Percentiles rank a stretch among this genome's conserved stretches.
Conservation (phyloP, 441 rosid genomes). For the Adansonia gregorii region DNA sequence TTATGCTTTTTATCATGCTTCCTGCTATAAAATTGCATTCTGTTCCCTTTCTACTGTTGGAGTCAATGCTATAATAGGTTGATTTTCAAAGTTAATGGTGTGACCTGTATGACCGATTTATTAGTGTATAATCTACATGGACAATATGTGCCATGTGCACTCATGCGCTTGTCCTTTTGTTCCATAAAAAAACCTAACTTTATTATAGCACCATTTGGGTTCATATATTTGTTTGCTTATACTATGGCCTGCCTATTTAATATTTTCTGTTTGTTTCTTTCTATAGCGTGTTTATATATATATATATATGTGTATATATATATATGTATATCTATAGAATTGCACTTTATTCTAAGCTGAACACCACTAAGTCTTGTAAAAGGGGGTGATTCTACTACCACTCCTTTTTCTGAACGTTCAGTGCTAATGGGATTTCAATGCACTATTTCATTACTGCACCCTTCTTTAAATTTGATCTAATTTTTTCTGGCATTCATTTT, state of each 20-base stretch:
- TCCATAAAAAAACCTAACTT: neutral
- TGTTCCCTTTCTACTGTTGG: neutral
- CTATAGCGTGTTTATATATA: no score
- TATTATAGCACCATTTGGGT: neutral
- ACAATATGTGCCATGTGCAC: no score
- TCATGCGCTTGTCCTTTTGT: neutral
- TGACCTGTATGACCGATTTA: neutral
- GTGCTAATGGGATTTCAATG: conserved; percentile 4
- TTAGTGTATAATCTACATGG: neutral
- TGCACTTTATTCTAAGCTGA: conserved; percentile 7
- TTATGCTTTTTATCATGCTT: neutral
- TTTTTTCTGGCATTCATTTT: conserved; percentile 17
- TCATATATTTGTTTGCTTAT: neutral
- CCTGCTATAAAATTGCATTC: neutral
- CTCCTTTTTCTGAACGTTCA: neutral
- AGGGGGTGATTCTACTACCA: neutral
- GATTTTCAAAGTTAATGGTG: neutral
- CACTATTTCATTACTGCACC: neutral
- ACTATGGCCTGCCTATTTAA: neutral
- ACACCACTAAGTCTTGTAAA: neutral
- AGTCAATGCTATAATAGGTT: neutral
- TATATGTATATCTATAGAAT: neutral
- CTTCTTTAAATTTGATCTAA: neutral
- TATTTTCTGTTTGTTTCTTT: no score
- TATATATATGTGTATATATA: neutral